These are phyloP conservation scores for Plasmodium inui DNA, from an alignment of 169 alveolate genomes.

Conservation along the genomic window DNA sequence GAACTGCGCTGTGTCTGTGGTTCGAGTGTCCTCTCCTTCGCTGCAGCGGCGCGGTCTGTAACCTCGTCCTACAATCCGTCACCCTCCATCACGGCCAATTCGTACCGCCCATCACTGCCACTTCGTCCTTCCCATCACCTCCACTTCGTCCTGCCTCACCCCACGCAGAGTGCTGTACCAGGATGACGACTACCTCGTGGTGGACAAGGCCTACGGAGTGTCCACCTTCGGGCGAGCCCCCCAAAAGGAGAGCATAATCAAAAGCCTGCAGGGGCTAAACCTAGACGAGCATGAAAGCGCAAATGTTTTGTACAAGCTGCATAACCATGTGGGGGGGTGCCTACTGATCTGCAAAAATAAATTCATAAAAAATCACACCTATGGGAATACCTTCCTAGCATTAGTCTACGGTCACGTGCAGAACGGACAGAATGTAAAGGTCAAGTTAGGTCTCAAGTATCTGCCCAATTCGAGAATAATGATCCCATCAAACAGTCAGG, in stretches of 20 bases:
- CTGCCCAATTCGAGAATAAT: slow-evolving; percentile 45
- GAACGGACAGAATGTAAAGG: slow-evolving; percentile 4
- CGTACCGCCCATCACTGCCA: background rate
- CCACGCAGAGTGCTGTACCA: slow-evolving; percentile 19
- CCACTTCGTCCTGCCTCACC: too few species aligned
- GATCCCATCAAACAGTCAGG: slow-evolving; percentile 26
- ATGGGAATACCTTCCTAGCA: slow-evolving; percentile 37
- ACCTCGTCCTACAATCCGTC: background rate
- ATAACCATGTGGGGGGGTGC: slow-evolving; percentile 32
- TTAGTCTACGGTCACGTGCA: slow-evolving; percentile 55
- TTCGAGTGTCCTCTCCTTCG: background rate
- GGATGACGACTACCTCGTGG: slow-evolving; percentile 51
- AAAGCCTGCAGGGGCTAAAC: slow-evolving; percentile 4
- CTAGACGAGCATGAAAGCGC: background rate
- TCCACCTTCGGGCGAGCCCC: slow-evolving; percentile 37
- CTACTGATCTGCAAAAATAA: slow-evolving; percentile 44
- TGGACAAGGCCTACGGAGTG: slow-evolving; percentile 34
- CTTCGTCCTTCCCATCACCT: background rate
- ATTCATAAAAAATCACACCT: slow-evolving; percentile 23
- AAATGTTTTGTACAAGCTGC: slow-evolving; percentile 32
- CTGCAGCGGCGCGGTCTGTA: background rate
- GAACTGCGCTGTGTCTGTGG: background rate
- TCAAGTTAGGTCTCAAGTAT: slow-evolving; percentile 27
- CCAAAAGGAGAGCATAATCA: slow-evolving; percentile 37
- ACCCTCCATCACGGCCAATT: background rate